phyloP scores from a whole-genome alignment of 2,329 filamentous ascomycete genomes.

The Alternaria ventricosa region DNA sequence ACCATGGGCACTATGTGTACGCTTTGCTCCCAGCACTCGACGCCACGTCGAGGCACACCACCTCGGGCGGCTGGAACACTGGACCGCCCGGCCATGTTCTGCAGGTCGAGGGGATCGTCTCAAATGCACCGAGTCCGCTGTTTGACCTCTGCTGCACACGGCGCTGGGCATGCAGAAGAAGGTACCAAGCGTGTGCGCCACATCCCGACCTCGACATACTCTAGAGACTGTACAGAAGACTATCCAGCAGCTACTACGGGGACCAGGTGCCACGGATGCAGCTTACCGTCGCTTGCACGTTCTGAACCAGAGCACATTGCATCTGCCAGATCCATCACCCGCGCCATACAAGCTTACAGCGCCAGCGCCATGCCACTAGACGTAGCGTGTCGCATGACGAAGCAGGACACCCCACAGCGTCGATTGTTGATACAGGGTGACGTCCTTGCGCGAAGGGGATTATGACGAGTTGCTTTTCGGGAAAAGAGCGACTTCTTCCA shows the following conservation, averaged over 20 bases:
- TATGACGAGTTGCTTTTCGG: constrained; percentile 13
- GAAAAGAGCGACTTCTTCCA: constrained; percentile 10
- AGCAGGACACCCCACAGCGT: constrained; percentile 24
- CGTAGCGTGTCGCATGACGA: constrained; percentile 22
- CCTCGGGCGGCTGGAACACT: constrained; percentile 26
- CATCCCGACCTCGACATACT: not conserved
- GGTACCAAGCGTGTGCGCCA: not conserved
- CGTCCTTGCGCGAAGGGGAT: constrained; percentile 18
- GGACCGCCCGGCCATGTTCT: constrained; percentile 22
- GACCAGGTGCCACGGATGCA: constrained; percentile 22
- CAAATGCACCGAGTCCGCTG: constrained; percentile 34
- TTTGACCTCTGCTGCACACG: constrained; percentile 29
- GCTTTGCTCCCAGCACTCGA: constrained; percentile 28
- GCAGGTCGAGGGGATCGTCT: constrained; percentile 27
- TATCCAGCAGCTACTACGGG: constrained; percentile 7
- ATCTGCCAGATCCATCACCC: constrained; percentile 29
- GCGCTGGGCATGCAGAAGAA: constrained; percentile 9
- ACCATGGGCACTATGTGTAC: constrained; percentile 29
- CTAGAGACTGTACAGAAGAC: constrained; percentile 7
- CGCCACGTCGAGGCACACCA: constrained; percentile 32
- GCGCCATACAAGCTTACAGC: constrained; percentile 26
- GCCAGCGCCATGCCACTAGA: constrained; percentile 24
- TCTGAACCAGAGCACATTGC: constrained; percentile 27
- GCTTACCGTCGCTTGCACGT: constrained; percentile 23
- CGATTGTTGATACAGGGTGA: constrained; percentile 19